A percentile compares a stretch with the other conserved stretches of the same genome.
Evolutionary conservation across 164 flowering plant species (phyloP).

Genomic region (Platanus orientalis): DNA sequence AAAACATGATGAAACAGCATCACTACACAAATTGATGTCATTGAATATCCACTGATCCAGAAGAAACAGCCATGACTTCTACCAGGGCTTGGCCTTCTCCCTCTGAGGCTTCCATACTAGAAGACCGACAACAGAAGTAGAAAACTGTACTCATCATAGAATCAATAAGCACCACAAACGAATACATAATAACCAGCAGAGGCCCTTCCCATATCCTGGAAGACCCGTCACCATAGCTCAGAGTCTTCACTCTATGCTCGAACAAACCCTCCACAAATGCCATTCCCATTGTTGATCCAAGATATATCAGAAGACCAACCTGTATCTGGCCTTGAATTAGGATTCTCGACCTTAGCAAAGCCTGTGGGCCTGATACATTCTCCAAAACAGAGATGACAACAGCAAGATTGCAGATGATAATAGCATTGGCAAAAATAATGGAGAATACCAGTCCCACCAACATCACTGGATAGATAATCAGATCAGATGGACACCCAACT

Average conservation of each 20-base stretch:
- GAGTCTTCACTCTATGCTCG: slow-evolving; percentile 91
- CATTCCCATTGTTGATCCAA: slow-evolving; percentile 85
- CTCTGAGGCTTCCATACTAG: slow-evolving; percentile 36
- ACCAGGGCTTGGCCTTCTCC: slow-evolving; percentile 34
- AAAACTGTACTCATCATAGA: slow-evolving; percentile 95
- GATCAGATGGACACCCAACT: slow-evolving; percentile 42
- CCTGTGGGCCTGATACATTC: slow-evolving; percentile 80
- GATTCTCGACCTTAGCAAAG: slow-evolving; percentile 61
- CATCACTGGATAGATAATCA: slow-evolving; percentile 56
- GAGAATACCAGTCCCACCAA: slow-evolving; percentile 61
- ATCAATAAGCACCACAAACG: slow-evolving; percentile 86
- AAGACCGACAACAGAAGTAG: slow-evolving; percentile 86
- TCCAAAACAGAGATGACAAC: slow-evolving; percentile 83
- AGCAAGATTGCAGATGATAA: slow-evolving; percentile 70
- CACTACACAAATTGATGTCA: not conserved
- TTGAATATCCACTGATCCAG: slow-evolving; percentile 22
- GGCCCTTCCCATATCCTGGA: slow-evolving; percentile 99
- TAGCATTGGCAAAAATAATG: slow-evolving; percentile 66
- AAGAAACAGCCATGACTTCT: slow-evolving; percentile 30
- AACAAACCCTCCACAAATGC: slow-evolving; percentile 89
- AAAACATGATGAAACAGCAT: not conserved
- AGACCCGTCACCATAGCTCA: slow-evolving; percentile 98
- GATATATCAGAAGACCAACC: slow-evolving; percentile 83
- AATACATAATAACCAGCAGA: slow-evolving; percentile 86
- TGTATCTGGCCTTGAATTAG: slow-evolving; percentile 86